Evolutionary conservation across 768 basidiomycete species (phyloP).

Genomic region (Hirschioporus abietinus): DNA sequence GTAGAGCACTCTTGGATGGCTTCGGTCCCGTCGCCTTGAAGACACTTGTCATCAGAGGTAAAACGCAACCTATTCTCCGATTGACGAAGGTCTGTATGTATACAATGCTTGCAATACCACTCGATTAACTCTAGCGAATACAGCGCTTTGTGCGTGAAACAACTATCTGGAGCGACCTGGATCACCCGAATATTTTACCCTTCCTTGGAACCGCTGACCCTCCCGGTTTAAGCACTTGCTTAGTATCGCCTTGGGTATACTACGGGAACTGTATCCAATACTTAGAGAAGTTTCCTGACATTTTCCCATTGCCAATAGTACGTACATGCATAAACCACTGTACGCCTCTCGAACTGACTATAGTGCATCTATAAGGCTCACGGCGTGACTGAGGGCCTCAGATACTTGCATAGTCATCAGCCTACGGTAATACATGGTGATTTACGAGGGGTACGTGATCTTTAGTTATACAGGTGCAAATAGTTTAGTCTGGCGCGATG

Average conservation of each 20-base stretch:
- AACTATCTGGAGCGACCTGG: neutral
- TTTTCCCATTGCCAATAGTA: neutral
- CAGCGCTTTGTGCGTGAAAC: neutral
- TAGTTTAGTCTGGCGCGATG: neutral
- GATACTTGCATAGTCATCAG: neutral
- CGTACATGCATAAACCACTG: neutral
- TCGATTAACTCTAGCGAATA: neutral
- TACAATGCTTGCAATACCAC: neutral
- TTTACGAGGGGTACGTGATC: neutral
- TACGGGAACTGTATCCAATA: conserved; percentile 3
- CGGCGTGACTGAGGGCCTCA: neutral
- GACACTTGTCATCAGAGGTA: neutral
- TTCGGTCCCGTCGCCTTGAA: neutral
- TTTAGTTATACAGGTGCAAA: neutral
- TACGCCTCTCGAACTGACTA: neutral
- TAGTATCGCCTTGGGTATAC: neutral
- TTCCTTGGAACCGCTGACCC: conserved; percentile 3
- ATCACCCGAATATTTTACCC: neutral
- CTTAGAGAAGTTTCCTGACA: neutral
- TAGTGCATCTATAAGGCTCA: neutral
- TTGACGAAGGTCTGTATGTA: neutral
- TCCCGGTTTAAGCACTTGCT: neutral
- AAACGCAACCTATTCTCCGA: neutral
- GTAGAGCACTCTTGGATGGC: neutral
- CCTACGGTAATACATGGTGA: conserved; percentile 3